Base-by-base conservation (phyloP, 495 filamentous ascomycete genomes). In the Aspergillus mulundensis region DNA sequence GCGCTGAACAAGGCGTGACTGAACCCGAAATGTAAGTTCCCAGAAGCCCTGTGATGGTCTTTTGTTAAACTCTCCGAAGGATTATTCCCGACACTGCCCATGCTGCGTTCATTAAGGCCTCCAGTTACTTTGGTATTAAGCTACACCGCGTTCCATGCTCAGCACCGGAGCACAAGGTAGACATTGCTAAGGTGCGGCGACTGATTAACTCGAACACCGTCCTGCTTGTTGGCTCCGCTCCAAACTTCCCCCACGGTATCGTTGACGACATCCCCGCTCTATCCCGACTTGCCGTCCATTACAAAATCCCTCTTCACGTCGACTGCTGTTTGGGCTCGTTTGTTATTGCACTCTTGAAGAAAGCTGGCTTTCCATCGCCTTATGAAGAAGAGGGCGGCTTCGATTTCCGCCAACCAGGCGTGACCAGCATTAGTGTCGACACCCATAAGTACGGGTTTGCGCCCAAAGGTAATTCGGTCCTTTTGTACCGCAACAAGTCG, bases 381-480 rank as follows among this genome's bases (percentile, higher is more conserved):
- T 79, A 76, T 41, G 74, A 76, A 47, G 87, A 90, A 49, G 80
- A 87, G 23, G 82, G 85, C 57, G 86, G 83, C 15, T 97, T 97
- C 67, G 95, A 99, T 72, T 99, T 99, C 84, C 84, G 86, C 32
- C 83, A 94, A 54, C 88, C 87, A 53, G 94, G 94, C 66, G 95
- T 99, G 52, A 97, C 95, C 5, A 89, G 84, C 66, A 97, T 99
- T 70, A 87, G 83, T 62, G 95, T 93, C 66, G 94, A 99, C 68
- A 99, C 94, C 25, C 94, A 98, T 76, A 98, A 98, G 70, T 98
- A 99, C 69, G 94, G 94, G 21, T 99, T 99, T 71, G 95, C 94
- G 0, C 94, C 94, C 20, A 97, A 97, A 73, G 94, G 94, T 52
- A 97, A 94, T 77, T 90, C 85, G 24, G 92, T 91, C 8, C 73